Percentiles rank a stretch among this genome's conserved stretches.
These are phyloP conservation scores for Sanghuangporus sanghuang DNA, from an alignment of 1,284 basidiomycete species.

Conservation along the genomic window DNA sequence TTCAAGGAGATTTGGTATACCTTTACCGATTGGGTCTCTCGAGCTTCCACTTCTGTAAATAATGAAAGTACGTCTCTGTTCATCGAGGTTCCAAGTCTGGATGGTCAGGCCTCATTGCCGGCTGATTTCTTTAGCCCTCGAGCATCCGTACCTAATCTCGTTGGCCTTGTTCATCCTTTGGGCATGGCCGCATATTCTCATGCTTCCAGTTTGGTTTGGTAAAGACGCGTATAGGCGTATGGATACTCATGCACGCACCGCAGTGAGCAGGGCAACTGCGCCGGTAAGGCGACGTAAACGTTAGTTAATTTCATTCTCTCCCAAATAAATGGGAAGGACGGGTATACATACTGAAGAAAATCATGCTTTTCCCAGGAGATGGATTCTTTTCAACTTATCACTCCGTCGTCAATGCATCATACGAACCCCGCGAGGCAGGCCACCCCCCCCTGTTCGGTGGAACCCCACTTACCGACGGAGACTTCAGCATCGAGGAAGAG, in stretches of 20 bases:
- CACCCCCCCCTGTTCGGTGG: slow-evolving; percentile 14
- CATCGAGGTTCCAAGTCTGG: neutral
- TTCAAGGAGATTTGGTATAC: slow-evolving; percentile 4
- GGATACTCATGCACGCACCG: slow-evolving; percentile 13
- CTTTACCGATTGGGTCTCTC: slow-evolving; percentile 6
- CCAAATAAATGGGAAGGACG: too few species aligned
- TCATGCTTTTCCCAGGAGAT: slow-evolving; percentile 2
- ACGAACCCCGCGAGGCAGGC: neutral
- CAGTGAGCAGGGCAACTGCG: neutral
- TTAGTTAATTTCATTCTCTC: neutral
- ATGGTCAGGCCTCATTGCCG: too few species aligned
- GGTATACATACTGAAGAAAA: neutral
- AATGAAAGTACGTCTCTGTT: slow-evolving; percentile 8
- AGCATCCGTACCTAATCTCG: slow-evolving; percentile 15
- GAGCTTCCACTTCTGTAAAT: neutral
- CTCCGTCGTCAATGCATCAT: slow-evolving; percentile 8
- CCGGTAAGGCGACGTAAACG: slow-evolving; percentile 12
- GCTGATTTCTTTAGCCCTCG: slow-evolving; percentile 5
- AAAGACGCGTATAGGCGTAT: slow-evolving; percentile 14
- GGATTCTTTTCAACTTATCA: slow-evolving; percentile 10
- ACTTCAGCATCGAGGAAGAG: slow-evolving; percentile 17
- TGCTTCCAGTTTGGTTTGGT: slow-evolving; percentile 17
- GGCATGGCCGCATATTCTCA: slow-evolving; percentile 17
- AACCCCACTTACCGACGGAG: slow-evolving; percentile 13
- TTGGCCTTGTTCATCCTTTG: slow-evolving; percentile 14